Evolutionary conservation across 2,329 filamentous ascomycete genomes (phyloP).

Genomic region (Claviceps lovelessii): DNA sequence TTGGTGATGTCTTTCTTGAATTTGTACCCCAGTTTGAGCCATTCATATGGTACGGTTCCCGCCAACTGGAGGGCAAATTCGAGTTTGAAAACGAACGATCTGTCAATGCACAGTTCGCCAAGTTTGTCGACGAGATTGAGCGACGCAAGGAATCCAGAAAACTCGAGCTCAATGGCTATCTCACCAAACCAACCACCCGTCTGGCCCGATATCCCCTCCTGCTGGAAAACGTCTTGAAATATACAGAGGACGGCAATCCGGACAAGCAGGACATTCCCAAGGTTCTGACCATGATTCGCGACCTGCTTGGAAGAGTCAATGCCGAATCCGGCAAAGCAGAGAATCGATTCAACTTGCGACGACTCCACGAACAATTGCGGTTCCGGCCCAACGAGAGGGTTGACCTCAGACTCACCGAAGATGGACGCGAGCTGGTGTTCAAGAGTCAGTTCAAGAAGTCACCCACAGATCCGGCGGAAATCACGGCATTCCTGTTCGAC

Average conservation of each 20-base stretch:
- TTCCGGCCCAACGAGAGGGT: slow-evolving; percentile 84
- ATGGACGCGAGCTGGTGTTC: slow-evolving; percentile 82
- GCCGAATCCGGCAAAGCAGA: slow-evolving; percentile 92
- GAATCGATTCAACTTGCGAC: slow-evolving; percentile 90
- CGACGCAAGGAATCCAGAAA: slow-evolving; percentile 92
- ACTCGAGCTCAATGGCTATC: slow-evolving; percentile 88
- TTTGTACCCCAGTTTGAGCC: slow-evolving; percentile 86
- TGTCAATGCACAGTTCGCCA: slow-evolving; percentile 68
- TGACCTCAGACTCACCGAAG: slow-evolving; percentile 86
- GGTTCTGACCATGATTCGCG: slow-evolving; percentile 73
- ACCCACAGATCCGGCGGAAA: slow-evolving; percentile 73
- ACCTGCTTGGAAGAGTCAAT: slow-evolving; percentile 78
- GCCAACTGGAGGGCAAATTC: slow-evolving; percentile 91
- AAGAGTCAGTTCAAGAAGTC: slow-evolving; percentile 91
- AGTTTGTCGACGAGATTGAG: slow-evolving; percentile 94
- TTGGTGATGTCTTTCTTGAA: slow-evolving; percentile 90
- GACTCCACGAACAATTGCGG: slow-evolving; percentile 79
- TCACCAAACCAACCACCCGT: slow-evolving; percentile 94
- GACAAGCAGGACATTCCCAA: slow-evolving; percentile 88
- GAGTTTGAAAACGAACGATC: slow-evolving; percentile 95
- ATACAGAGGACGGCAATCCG: slow-evolving; percentile 75
- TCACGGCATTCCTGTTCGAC: slow-evolving; percentile 91
- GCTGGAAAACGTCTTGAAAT: slow-evolving; percentile 81
- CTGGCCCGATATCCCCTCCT: slow-evolving; percentile 86
- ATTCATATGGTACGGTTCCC: slow-evolving; percentile 91